Conservation (phyloP, 2,329 filamentous ascomycete species). For the Paramyrothecium roridum region DNA sequence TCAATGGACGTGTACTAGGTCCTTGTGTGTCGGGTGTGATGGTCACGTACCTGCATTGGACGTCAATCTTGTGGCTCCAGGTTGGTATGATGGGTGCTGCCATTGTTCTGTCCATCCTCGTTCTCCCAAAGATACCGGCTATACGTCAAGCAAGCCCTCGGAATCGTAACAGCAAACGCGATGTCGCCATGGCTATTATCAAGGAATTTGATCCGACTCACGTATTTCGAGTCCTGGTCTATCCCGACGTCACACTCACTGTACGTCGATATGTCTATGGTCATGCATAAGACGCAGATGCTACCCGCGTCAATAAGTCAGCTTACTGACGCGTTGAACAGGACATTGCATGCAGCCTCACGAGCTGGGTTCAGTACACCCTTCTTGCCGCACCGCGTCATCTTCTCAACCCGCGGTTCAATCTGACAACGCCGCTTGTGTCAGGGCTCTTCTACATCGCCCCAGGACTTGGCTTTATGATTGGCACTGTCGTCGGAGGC, state of each 20-base stretch:
- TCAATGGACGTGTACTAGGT: neutral
- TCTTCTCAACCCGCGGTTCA: neutral
- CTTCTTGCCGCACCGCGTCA: neutral
- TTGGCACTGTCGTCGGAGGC: conserved; percentile 1
- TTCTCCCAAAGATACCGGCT: neutral
- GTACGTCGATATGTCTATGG: neutral
- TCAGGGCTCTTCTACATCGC: conserved; percentile 1
- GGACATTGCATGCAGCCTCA: neutral
- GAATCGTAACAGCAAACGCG: neutral
- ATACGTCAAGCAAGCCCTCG: neutral
- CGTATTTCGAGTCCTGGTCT: neutral
- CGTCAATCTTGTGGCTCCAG: conserved; percentile 1
- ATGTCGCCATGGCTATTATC: neutral
- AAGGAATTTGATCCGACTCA: neutral
- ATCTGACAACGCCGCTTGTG: neutral
- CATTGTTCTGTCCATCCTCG: neutral
- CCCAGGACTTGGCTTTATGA: neutral
- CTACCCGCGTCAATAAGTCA: too few species aligned
- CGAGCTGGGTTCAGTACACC: neutral
- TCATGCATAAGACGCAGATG: too few species aligned
- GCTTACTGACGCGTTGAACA: neutral
- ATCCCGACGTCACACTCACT: neutral
- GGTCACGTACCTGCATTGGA: neutral
- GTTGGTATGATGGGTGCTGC: neutral
- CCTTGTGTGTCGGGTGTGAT: neutral